Evolutionary conservation across 2,329 filamentous ascomycete genomes (phyloP).

Genomic region (Tolypocladium guangdongense): DNA sequence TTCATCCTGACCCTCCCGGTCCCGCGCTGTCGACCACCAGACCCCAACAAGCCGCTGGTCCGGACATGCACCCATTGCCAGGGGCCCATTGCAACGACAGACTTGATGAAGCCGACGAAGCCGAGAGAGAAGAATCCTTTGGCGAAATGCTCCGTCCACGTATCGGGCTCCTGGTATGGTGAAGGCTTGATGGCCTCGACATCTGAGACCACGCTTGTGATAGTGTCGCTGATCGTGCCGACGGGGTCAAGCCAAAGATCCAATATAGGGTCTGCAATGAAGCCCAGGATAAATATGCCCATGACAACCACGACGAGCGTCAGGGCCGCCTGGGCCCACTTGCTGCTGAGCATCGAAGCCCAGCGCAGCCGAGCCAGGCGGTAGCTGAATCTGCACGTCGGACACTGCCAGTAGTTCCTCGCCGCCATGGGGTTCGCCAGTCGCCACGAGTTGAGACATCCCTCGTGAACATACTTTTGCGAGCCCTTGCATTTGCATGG

Average conservation of each 20-base stretch:
- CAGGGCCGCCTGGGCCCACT: slow-evolving; percentile 54
- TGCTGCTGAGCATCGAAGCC: slow-evolving; percentile 59
- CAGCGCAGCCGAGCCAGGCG: slow-evolving; percentile 65
- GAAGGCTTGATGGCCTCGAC: slow-evolving; percentile 22
- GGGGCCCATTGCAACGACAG: slow-evolving; percentile 61
- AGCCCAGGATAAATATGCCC: slow-evolving; percentile 74
- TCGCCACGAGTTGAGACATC: slow-evolving; percentile 76
- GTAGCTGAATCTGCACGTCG: slow-evolving; percentile 79
- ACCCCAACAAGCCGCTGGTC: slow-evolving; percentile 42
- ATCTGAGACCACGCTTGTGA: slow-evolving; percentile 33
- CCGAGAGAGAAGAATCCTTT: slow-evolving; percentile 90
- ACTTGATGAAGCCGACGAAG: slow-evolving; percentile 74
- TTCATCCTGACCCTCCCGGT: slow-evolving; percentile 70
- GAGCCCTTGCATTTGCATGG: slow-evolving; percentile 92
- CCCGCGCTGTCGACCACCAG: slow-evolving; percentile 37
- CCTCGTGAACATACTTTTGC: slow-evolving; percentile 88
- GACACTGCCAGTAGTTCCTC: slow-evolving; percentile 77
- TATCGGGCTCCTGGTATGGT: slow-evolving; percentile 37
- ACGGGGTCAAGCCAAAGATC: slow-evolving; percentile 76
- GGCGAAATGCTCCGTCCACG: slow-evolving; percentile 74
- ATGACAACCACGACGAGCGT: slow-evolving; percentile 62
- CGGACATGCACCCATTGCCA: slow-evolving; percentile 71
- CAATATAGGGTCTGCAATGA: slow-evolving; percentile 86
- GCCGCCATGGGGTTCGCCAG: slow-evolving; percentile 52
- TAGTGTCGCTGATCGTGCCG: slow-evolving; percentile 44